A percentile compares a stretch with the other conserved stretches of the same genome.
phyloP scores from a whole-genome alignment of 2,329 filamentous ascomycete species.

The Hymenotorrendiella dingleyae region DNA sequence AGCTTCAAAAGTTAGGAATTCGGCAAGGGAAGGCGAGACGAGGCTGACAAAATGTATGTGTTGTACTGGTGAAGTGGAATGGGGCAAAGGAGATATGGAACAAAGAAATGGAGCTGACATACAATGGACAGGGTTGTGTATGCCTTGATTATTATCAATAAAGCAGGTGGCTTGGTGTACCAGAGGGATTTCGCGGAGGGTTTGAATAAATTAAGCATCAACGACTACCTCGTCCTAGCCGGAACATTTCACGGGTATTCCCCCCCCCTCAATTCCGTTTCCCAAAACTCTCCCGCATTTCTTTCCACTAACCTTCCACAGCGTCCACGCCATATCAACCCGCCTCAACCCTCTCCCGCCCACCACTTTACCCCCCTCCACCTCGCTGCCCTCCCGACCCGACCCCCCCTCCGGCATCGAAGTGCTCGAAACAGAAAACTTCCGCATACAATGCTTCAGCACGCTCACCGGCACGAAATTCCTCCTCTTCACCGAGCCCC shows the following conservation, averaged over 20 bases:
- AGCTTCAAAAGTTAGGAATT: too few species aligned
- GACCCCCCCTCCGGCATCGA: constrained; percentile 75
- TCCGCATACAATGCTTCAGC: constrained; percentile 92
- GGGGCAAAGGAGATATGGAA: too few species aligned
- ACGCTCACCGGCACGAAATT: constrained; percentile 95
- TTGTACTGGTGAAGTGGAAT: too few species aligned
- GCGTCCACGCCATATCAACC: constrained; percentile 64
- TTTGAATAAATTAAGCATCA: constrained; percentile 82
- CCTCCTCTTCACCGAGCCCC: constrained; percentile 81
- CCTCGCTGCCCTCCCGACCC: constrained; percentile 46
- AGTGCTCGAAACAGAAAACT: constrained; percentile 88
- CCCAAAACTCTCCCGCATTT: not conserved
- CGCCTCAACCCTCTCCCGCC: constrained; percentile 53
- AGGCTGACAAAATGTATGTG: constrained; percentile 1
- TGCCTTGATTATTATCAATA: constrained; percentile 96
- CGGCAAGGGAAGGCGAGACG: too few species aligned
- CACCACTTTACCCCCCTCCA: constrained; percentile 34
- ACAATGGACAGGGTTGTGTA: constrained; percentile 73
- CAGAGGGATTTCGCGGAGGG: constrained; percentile 87
- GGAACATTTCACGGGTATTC: constrained; percentile 90
- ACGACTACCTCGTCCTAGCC: constrained; percentile 94
- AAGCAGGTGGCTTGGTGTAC: constrained; percentile 93
- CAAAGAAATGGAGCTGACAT: not conserved
- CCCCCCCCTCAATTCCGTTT: constrained; percentile 29
- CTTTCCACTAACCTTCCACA: constrained; percentile 28